Percentiles rank a stretch among this genome's conserved stretches.
phyloP scores from a whole-genome alignment of 2,329 filamentous ascomycete genomes.

The Zasmidium citrigriseum region DNA sequence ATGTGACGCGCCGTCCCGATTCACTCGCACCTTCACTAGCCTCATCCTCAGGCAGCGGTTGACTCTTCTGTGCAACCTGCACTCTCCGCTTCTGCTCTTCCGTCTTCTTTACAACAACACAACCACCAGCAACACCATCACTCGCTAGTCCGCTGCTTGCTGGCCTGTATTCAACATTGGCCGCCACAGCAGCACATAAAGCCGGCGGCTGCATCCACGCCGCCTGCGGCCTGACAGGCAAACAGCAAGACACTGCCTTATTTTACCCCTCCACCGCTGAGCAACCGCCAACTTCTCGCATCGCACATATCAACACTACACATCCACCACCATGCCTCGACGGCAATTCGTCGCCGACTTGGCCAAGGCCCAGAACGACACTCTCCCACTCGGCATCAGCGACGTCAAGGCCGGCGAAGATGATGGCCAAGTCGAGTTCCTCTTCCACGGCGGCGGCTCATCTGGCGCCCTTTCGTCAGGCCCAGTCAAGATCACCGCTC shows the following conservation, averaged over 20 bases:
- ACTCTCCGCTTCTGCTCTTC: background rate
- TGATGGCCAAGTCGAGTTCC: slow-evolving; percentile 71
- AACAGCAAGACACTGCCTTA: background rate
- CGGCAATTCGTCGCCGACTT: slow-evolving; percentile 65
- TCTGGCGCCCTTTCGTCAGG: slow-evolving; percentile 15
- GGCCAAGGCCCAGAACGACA: slow-evolving; percentile 40
- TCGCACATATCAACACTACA: background rate
- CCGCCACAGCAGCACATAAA: background rate
- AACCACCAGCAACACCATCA: background rate
- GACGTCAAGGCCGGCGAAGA: slow-evolving; percentile 64
- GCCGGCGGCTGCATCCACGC: background rate
- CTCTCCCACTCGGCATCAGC: slow-evolving; percentile 51
- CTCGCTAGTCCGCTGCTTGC: background rate
- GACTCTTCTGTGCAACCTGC: background rate
- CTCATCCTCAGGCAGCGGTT: background rate
- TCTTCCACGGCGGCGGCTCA: slow-evolving; percentile 40
- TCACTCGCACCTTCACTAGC: background rate
- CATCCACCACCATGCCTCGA: slow-evolving; percentile 58
- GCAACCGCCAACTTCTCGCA: background rate
- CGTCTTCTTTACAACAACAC: background rate
- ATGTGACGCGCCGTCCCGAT: background rate
- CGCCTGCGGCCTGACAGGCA: background rate
- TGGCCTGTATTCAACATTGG: background rate
- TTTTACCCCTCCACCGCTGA: background rate
- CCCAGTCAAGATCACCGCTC: slow-evolving; percentile 41